phyloP scores from a whole-genome alignment of 441 rosid species.

The Brassica balearica region DNA sequence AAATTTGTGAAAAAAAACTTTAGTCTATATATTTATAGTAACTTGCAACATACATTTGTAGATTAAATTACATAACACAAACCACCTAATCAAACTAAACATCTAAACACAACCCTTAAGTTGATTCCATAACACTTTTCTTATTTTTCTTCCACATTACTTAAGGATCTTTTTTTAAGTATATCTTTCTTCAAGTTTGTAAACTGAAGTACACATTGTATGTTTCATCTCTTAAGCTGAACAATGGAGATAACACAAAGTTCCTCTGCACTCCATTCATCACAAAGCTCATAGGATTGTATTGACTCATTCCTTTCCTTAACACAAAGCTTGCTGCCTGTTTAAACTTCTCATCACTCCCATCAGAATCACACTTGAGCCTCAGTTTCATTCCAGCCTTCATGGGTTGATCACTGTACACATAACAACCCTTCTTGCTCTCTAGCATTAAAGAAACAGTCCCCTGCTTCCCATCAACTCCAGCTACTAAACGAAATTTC shows the following conservation, averaged over 20 bases:
- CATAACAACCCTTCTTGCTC: constrained; percentile 62
- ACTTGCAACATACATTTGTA: constrained; percentile 32
- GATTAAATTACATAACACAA: constrained; percentile 27
- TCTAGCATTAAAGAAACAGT: constrained; percentile 66
- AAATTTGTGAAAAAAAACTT: no score
- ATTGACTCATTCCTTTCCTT: constrained; percentile 55
- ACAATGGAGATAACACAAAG: constrained; percentile 73
- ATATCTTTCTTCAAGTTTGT: constrained; percentile 42
- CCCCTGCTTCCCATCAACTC: constrained; percentile 67
- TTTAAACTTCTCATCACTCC: constrained; percentile 49
- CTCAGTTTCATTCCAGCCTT: constrained; percentile 48
- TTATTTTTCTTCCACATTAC: constrained; percentile 4
- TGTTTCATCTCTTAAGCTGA: constrained; percentile 76
- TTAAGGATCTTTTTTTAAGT: neutral
- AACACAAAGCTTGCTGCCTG: constrained; percentile 65
- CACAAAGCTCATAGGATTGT: constrained; percentile 80
- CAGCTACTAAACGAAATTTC: constrained; percentile 61
- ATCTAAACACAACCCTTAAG: constrained; percentile 32
- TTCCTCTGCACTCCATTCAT: constrained; percentile 66
- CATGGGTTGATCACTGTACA: constrained; percentile 52
- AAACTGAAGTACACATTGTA: constrained; percentile 81
- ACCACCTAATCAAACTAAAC: constrained; percentile 27
- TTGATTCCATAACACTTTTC: constrained; percentile 1
- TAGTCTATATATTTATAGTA: constrained; percentile 17
- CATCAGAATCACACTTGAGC: constrained; percentile 57